phyloP scores from a whole-genome alignment of 805 yeast genomes.

The Zygotorulaspora chibaensis region DNA sequence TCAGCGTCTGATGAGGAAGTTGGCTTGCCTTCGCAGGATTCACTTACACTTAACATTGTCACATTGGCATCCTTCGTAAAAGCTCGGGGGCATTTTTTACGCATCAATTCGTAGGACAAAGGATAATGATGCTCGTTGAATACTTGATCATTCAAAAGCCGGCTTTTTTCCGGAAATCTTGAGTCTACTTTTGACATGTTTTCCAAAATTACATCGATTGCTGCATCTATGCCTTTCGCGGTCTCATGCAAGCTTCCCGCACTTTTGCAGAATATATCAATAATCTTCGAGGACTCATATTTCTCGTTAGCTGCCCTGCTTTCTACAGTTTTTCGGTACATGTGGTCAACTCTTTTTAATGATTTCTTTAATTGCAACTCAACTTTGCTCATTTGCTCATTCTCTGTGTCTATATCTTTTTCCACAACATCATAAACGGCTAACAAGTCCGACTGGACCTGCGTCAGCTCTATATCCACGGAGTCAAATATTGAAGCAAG shows the following conservation, averaged over 20 bases:
- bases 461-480: conserved; percentile 22
- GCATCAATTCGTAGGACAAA: conserved; percentile 33
- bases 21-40: neutral
- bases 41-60: conserved; percentile 2
- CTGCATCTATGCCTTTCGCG: conserved; percentile 12
- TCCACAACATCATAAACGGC: conserved; percentile 21
- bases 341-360: conserved; percentile 20
- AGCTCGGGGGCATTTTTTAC: conserved; percentile 8
- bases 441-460: conserved; percentile 21
- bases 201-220: conserved; percentile 12
- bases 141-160: conserved; percentile 35
- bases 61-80: conserved; percentile 20
- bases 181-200: conserved; percentile 36
- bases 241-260: conserved; percentile 9
- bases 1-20: neutral
- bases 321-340: conserved; percentile 14
- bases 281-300: conserved; percentile 3
- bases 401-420: conserved; percentile 32
- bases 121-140: conserved; percentile 45
- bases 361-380: conserved; percentile 24
- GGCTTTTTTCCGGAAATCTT: conserved; percentile 35
- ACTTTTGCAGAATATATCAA: conserved; percentile 9
- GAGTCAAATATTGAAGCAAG: conserved; percentile 24
- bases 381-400: conserved; percentile 26
- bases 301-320: conserved; percentile 15